phyloP scores from a whole-genome alignment of 1,284 basidiomycete genomes.

The Heterobasidion parviporum region DNA sequence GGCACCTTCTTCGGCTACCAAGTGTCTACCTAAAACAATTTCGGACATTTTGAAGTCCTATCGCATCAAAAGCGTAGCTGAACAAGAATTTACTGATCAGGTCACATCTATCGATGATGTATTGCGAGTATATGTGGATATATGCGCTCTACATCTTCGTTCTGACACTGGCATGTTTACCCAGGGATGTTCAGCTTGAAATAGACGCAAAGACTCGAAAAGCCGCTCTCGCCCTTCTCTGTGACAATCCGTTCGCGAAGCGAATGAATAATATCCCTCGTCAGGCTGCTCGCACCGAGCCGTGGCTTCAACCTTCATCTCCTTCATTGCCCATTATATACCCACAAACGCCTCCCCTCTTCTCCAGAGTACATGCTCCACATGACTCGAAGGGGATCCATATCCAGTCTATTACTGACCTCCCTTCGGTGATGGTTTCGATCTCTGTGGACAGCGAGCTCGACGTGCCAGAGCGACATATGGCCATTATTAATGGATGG shows the following conservation, averaged over 20 bases:
- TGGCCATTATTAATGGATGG: slow-evolving; percentile 1
- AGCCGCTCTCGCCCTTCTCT: not conserved
- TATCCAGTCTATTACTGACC: not conserved
- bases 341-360: not conserved
- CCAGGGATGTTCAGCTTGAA: not conserved
- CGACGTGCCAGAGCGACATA: not conserved
- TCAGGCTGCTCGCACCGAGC: not conserved
- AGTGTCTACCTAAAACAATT: not conserved
- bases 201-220: not conserved
- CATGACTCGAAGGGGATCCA: not conserved
- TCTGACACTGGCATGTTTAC: not conserved
- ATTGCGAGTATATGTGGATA: not conserved
- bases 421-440: not conserved
- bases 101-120: not conserved
- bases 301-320: not conserved
- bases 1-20: not conserved
- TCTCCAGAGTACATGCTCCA: not conserved
- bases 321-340: not conserved
- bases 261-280: not conserved
- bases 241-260: not conserved
- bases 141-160: not conserved
- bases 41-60: not conserved
- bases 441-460: not conserved
- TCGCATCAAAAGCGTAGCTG: not conserved
- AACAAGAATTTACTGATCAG: not conserved